Evolutionary conservation across 495 filamentous ascomycete genomes (phyloP).

Genomic region (Penicillium egyptiacum): DNA sequence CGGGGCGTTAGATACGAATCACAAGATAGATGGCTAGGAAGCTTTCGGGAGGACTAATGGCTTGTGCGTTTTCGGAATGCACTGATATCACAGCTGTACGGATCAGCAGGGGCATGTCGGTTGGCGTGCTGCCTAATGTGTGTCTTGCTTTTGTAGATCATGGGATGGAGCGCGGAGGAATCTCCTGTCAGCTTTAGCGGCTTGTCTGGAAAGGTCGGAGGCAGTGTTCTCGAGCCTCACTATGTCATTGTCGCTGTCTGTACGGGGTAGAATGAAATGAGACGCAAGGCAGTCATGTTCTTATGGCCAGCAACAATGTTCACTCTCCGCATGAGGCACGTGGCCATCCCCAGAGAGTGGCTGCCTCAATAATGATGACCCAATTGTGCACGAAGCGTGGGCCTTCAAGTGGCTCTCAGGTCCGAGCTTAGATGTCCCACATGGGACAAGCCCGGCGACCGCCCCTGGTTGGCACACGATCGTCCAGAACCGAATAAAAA

Average conservation of each 20-base stretch:
- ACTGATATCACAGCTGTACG: conserved; percentile 2
- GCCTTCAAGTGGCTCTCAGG: not conserved
- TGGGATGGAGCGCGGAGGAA: not conserved
- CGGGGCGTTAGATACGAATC: not conserved
- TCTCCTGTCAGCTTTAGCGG: not conserved
- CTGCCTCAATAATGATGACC: not conserved
- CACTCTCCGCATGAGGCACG: not conserved
- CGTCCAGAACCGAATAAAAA: not conserved
- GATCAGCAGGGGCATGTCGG: conserved; percentile 5
- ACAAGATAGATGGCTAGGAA: not conserved
- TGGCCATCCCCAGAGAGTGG: not conserved
- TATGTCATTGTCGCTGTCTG: not conserved
- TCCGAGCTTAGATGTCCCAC: not conserved
- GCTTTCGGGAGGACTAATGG: not conserved
- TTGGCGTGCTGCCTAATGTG: not conserved
- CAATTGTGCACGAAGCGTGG: not conserved
- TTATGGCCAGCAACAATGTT: not conserved
- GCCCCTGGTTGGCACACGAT: not conserved
- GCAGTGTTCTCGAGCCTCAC: conserved; percentile 1
- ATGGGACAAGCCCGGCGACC: not conserved
- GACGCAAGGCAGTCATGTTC: not conserved
- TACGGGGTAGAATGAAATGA: not conserved
- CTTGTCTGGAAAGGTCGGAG: conserved; percentile 4
- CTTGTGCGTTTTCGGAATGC: not conserved
- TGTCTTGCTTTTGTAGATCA: conserved; percentile 7